Evolutionary conservation across 306 rosid species (phyloP).

Genomic region (Gillenia trifoliata): DNA sequence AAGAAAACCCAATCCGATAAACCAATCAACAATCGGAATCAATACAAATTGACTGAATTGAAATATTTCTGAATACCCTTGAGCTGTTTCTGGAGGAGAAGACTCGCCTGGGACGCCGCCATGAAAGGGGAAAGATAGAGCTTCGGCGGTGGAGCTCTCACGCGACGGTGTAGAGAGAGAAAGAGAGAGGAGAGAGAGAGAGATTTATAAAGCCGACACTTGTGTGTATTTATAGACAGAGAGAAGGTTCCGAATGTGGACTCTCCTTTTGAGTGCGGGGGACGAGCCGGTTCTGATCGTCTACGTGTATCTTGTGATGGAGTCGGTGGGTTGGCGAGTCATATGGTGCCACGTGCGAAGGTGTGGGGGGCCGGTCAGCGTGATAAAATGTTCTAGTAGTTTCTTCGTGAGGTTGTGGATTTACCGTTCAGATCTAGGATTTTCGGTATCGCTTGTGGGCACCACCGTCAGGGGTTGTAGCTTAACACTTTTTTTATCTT

Average conservation of each 20-base stretch:
- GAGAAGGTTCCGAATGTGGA: slow-evolving; percentile 20
- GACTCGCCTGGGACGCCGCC: slow-evolving; percentile 95
- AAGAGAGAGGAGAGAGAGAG: slow-evolving; percentile 10
- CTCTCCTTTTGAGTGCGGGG: neutral
- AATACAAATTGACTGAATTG: neutral
- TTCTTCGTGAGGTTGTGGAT: neutral
- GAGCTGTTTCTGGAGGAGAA: slow-evolving; percentile 94
- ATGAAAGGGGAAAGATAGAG: slow-evolving; percentile 22
- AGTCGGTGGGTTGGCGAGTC: neutral
- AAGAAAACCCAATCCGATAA: slow-evolving; percentile 12
- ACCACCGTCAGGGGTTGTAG: too few species aligned
- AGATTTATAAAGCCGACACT: slow-evolving; percentile 21
- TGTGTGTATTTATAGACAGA: slow-evolving; percentile 21
- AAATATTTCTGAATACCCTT: slow-evolving; percentile 43
- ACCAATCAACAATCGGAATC: slow-evolving; percentile 22
- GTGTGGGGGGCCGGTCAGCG: neutral
- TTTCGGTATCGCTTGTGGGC: neutral
- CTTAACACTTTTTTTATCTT: too few species aligned
- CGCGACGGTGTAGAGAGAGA: neutral
- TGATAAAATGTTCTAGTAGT: neutral
- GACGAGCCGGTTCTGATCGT: neutral
- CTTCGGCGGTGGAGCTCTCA: slow-evolving; percentile 16
- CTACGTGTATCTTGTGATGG: neutral
- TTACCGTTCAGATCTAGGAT: neutral
- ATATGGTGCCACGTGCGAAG: neutral